Base-by-base conservation (phyloP, 129 eudicot genomes). In the Rutidosis leptorrhynchoides region DNA sequence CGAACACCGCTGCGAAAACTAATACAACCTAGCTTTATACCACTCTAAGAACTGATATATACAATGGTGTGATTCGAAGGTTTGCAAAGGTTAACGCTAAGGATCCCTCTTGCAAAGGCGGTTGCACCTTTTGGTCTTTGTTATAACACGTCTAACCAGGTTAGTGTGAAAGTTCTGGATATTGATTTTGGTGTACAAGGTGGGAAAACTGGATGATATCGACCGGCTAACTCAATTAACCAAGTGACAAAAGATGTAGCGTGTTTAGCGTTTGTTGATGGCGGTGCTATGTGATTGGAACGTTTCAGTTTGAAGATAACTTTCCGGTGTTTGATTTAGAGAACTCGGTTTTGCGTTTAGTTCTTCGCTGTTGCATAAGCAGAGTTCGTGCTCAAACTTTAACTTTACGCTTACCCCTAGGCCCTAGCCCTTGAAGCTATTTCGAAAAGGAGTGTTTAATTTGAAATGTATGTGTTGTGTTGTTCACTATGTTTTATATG, bases 241-340 rank as follows among this genome's bases (percentile, higher is more conserved):
- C 28, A 64, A 25, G 56, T 80, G 61, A 53, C 26, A 10, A 26
- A 42, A 0, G 71, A 76, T 7, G 81, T 75, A 8, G 64, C 58
- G 7, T 80, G 85, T 53, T 55, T 80, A 4, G 81, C 72, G 4
- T 67, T 80, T 32, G 75, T 75, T 58, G 81, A 65, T 12, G 85
- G 78, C 19, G 81, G 85, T 40, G 48, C 32, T 8, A 56, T 2
- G 79, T 73, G n/a, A 79, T 79, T n/a, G 79, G 83, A 29, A 15
- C 75, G 3, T 57, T 53, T 63, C 80, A 70, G 57, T 30, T 80
- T 32, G 80, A 74, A 65, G 69, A 75, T n/a, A 80, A 75, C 68
- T 67, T 75, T 57, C 7, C 76, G 33, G 49, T 6, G 14, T 73
- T 73, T 64, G 70, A 73, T 54, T 63, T 73, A 29, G 65, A 52